A percentile compares a stretch with the other conserved stretches of the same genome.
Evolutionary conservation across 2,329 filamentous ascomycete species (phyloP).

Genomic region (Diaporthe destruens): DNA sequence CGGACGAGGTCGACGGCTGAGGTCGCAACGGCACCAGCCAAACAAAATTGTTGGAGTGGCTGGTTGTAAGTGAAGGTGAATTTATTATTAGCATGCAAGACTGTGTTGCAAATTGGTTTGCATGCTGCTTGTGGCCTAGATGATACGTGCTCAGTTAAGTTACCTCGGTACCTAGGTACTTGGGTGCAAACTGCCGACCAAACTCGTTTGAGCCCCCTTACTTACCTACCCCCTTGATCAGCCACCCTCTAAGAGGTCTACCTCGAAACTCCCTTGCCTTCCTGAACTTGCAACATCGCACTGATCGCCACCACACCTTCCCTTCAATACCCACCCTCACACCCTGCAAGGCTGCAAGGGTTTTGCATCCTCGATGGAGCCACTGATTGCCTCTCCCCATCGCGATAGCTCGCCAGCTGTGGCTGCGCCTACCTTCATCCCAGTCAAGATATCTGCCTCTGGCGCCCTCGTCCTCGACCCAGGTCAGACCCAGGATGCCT

Average conservation of each 20-base stretch:
- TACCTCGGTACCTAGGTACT: no score
- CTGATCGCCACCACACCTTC: not conserved
- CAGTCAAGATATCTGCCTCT: constrained; percentile 15
- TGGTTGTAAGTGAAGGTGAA: no score
- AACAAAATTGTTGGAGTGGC: no score
- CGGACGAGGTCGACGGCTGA: no score
- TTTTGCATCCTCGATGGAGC: constrained; percentile 4
- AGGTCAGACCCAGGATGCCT: constrained; percentile 19
- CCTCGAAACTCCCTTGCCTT: not conserved
- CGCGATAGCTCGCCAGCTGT: not conserved
- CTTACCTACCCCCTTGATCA: not conserved
- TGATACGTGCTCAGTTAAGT: not conserved
- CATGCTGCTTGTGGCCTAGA: not conserved
- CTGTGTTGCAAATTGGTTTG: not conserved
- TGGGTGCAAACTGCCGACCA: not conserved
- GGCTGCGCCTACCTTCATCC: not conserved
- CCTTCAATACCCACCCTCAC: not conserved
- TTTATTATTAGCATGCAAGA: not conserved
- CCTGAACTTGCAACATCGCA: not conserved
- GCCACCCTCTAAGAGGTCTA: not conserved
- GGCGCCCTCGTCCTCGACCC: constrained; percentile 15
- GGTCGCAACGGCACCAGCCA: no score
- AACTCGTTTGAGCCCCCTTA: no score
- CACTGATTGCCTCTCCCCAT: not conserved
- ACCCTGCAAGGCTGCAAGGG: not conserved